phyloP scores from a whole-genome alignment of 2,329 filamentous ascomycete species.

The Penicillium sp. region DNA sequence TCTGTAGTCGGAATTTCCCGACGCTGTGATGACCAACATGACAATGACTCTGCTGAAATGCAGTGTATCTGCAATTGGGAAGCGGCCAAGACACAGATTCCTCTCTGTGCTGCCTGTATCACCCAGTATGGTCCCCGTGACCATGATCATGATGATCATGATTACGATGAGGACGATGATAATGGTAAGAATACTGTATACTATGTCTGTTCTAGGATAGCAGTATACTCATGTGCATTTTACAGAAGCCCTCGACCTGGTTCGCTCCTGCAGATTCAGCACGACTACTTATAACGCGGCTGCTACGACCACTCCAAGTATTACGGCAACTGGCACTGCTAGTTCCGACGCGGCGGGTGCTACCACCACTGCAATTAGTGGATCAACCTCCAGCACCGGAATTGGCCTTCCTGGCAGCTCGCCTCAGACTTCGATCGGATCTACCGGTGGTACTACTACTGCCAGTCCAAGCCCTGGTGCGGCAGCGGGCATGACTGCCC shows the following conservation, averaged over 20 bases:
- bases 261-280: constrained; percentile 33
- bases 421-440: neutral
- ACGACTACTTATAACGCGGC: constrained; percentile 35
- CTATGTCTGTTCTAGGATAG: neutral
- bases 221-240: constrained; percentile 9
- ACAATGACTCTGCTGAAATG: constrained; percentile 33
- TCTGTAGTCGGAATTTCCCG: constrained; percentile 30
- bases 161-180: constrained; percentile 29
- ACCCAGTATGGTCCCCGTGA: constrained; percentile 29
- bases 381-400: neutral
- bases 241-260: constrained; percentile 37
- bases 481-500: constrained; percentile 17
- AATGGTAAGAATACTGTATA: constrained; percentile 27
- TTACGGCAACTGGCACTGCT: constrained; percentile 9
- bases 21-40: constrained; percentile 30
- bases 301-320: constrained; percentile 26
- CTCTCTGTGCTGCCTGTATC: constrained; percentile 40
- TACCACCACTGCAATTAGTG: constrained; percentile 9
- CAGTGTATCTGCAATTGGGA: constrained; percentile 36
- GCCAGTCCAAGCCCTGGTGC: constrained; percentile 18
- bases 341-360: constrained; percentile 5
- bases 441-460: constrained; percentile 11
- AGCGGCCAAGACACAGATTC: constrained; percentile 31
- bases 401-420: neutral
- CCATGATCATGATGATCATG: constrained; percentile 19